Base-by-base conservation (phyloP, 441 rosid genomes). In the Aleurites moluccanus region DNA sequence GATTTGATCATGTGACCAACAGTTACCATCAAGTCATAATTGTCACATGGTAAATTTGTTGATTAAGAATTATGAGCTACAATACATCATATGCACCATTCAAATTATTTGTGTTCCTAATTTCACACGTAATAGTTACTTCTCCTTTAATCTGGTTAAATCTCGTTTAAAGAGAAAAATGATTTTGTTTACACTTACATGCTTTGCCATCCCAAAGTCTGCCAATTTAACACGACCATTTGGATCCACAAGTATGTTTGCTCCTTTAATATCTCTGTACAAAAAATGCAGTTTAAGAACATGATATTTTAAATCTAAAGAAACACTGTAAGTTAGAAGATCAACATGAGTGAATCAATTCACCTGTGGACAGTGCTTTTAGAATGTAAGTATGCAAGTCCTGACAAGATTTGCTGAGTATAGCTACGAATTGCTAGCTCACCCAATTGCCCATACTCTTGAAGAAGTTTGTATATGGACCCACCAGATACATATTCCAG, bases 121-220 rank as follows among this genome's bases (percentile, higher is more conserved):
- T 44, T 77, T 70, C 63, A 64, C 8, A 64, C 27, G 47, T 59
- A 69, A 49, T 57, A 56, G 52, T 49, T 65, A 56, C 64, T 50
- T 78, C 45, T 52, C 21, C 57, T 40, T 73, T 23, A 25, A 67
- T 44, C 47, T n/a, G 42, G 69, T 50, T 56, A 25, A 28, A 57
- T 28, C 44, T 47, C 23, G 47, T 65, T 57, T 50, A 10, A 60
- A 64, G 52, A 45, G 35, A 65, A 45, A 69, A 83, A 72, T 53
- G 57, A 68, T 60, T 63, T 62, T 52, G 59, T 6, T 5, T 7
- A 53, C 16, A 44, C 97, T 88, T 87, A 96, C 99, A 78, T 93
- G 99, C 86, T 96, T 93, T 73, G 99, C 99, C 99, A 96, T 96
- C 84, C 99, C 99, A 79, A 96, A 96, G 83, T 96, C 98, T 64